Percentiles rank a stretch among this genome's conserved stretches.
Conservation (phyloP, 495 filamentous ascomycete genomes). For the Penicillium subrubescens region DNA sequence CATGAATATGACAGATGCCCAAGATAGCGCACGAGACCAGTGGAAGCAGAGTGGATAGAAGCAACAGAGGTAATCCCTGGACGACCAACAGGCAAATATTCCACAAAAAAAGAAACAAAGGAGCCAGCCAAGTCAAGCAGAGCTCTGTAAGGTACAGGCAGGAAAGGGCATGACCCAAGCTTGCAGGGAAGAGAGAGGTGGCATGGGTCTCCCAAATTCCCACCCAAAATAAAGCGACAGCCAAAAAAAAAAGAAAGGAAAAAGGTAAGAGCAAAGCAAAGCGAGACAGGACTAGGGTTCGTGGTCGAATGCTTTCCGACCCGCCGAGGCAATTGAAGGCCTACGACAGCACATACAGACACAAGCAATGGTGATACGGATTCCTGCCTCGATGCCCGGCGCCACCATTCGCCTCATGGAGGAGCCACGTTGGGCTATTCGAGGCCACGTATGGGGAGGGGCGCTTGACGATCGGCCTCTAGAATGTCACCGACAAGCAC, state of each 20-base stretch:
- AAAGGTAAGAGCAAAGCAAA: conserved; percentile 17
- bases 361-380: conserved; percentile 35
- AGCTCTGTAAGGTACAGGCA: conserved; percentile 34
- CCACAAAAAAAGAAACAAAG: conserved; percentile 29
- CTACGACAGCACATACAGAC: conserved; percentile 31
- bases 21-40: conserved; percentile 36
- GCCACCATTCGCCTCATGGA: conserved; percentile 29
- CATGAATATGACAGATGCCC: conserved; percentile 32
- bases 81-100: conserved; percentile 34
- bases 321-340: conserved; percentile 28
- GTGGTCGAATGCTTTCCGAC: conserved; percentile 30
- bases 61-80: conserved; percentile 36
- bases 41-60: conserved; percentile 27
- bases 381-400: conserved; percentile 32
- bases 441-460: conserved; percentile 31
- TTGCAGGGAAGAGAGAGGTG: conserved; percentile 24
- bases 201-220: conserved; percentile 6
- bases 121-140: conserved; percentile 26
- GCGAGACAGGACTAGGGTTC: conserved; percentile 29
- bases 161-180: conserved; percentile 23
- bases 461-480: conserved; percentile 14
- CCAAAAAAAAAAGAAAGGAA: conserved; percentile 17
- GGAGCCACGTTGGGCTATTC: conserved; percentile 31
- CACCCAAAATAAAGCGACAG: conserved; percentile 4
- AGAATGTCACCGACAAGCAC: conserved; percentile 15